A percentile compares a stretch with the other conserved stretches of the same genome.
Conservation (phyloP, 192 early-diverging fungal species). For the Umbelopsis vinacea region DNA sequence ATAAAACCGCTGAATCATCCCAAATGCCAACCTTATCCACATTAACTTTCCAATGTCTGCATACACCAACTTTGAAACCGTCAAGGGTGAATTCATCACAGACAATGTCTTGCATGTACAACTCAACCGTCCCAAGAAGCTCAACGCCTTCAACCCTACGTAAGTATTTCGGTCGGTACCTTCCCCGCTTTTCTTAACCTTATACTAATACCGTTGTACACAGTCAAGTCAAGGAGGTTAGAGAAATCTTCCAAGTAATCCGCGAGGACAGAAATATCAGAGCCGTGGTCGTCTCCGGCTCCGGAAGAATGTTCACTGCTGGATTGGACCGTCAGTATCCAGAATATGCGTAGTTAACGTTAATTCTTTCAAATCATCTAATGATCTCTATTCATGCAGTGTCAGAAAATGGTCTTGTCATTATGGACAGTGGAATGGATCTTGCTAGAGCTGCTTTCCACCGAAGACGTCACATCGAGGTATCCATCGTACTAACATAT, state of each 20-base stretch:
- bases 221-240: constrained; percentile 72
- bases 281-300: constrained; percentile 77
- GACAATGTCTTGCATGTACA: constrained; percentile 79
- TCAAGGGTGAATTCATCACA: constrained; percentile 60
- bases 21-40: background rate
- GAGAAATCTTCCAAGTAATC: constrained; percentile 61
- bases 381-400: background rate
- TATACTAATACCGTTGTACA: background rate
- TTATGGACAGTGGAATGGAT: constrained; percentile 17
- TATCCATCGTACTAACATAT: constrained; percentile 11
- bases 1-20: constrained; percentile 17
- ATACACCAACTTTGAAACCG: constrained; percentile 53
- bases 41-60: background rate
- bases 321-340: constrained; percentile 82
- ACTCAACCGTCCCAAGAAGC: constrained; percentile 79
- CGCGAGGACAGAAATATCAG: constrained; percentile 70
- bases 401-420: constrained; percentile 12
- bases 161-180: constrained; percentile 12
- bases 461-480: constrained; percentile 44
- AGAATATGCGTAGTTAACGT: background rate
- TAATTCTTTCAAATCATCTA: background rate
- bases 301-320: constrained; percentile 82
- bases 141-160: constrained; percentile 79
- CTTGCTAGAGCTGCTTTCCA: constrained; percentile 41
- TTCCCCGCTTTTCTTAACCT: no score